Base-by-base conservation (phyloP, 306 rosid genomes). In the Morella rubra region DNA sequence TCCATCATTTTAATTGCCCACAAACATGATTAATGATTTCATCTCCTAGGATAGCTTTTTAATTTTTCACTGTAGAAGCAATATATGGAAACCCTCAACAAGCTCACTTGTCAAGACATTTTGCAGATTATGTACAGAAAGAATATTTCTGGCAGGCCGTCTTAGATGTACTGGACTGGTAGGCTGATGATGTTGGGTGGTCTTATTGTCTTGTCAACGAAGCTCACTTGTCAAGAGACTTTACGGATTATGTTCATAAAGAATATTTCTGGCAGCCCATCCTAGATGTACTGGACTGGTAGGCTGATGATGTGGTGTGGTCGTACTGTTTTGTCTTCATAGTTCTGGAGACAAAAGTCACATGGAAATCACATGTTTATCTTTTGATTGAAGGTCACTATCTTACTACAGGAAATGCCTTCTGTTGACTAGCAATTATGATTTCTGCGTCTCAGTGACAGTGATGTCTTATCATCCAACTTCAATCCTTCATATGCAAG, bases 281-380 rank as follows among this genome's bases (percentile, higher is more conserved):
- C 22, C 69, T 68, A 65, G 74, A 81, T 67, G 69, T 27, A 14
- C 16, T 71, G 18, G 77, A 73, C 64, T 68, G 81, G 67, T 77
- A 78, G 65, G 71, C 74, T 54, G 49, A 54, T 52, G 76, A 12
- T 62, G 76, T 72, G 16, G 8, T 72, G 59, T 73, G 76, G 80
- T 80, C 85, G 18, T 74, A 45, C 68, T 61, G 42, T 59, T 85
- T 81, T 83, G 89, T 82, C 83, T 77, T 67, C 61, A 22, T 49
- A 56, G 70, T 66, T 60, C 55, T 9, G 76, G 77, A 73, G 85
- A 85, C 89, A 85, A 85, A 78, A 82, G 86, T 84, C 83, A 90
- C 97, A 84, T 91, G 90, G 77, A 80, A 73, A 47, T 77, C 89
- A 87, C 91, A 83, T 85, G 91, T 76, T 74, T 49, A 62, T 75